These are phyloP conservation scores for Coemansia sp. DNA, from an alignment of 192 early-diverging fungal genomes.

Conservation along the genomic window DNA sequence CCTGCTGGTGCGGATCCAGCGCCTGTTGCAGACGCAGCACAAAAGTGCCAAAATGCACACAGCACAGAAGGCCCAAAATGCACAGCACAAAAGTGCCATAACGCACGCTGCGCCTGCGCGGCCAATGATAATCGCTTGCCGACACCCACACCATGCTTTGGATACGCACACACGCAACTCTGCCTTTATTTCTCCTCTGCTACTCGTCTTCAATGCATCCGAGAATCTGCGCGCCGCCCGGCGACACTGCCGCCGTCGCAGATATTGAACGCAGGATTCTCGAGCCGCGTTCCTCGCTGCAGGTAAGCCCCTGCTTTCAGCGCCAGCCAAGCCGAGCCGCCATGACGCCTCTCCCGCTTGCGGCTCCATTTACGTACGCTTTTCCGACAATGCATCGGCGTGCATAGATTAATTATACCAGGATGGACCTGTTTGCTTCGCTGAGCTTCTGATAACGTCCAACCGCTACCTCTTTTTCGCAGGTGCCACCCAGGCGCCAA, in stretches of 20 bases:
- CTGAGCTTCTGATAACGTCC: too few species aligned
- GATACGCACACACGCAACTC: not conserved
- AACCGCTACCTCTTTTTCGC: too few species aligned
- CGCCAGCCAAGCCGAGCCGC: not conserved
- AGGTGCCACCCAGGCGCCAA: too few species aligned
- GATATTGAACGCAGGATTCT: constrained; percentile 46
- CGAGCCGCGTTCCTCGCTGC: constrained; percentile 16
- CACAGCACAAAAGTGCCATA: not conserved
- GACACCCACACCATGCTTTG: not conserved
- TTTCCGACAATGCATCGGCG: constrained; percentile 18
- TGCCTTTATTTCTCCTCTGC: not conserved
- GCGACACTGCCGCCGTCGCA: constrained; percentile 29
- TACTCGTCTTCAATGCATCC: constrained; percentile 5
- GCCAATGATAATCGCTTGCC: constrained; percentile 2
- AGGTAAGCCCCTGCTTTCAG: constrained; percentile 27
- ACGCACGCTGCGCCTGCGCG: not conserved
- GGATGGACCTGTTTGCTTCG: too few species aligned
- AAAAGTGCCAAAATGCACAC: not conserved
- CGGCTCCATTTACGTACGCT: constrained; percentile 9
- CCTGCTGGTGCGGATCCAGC: not conserved
- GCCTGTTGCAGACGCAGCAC: not conserved
- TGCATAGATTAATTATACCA: constrained; percentile 32
- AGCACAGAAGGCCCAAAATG: not conserved
- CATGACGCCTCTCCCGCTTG: constrained; percentile 1
- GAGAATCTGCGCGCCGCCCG: constrained; percentile 1